A percentile compares a stretch with the other conserved stretches of the same genome.
Evolutionary conservation across 176 grass and related monocot species (phyloP).

Genomic region (Phoenix roebelenii): DNA sequence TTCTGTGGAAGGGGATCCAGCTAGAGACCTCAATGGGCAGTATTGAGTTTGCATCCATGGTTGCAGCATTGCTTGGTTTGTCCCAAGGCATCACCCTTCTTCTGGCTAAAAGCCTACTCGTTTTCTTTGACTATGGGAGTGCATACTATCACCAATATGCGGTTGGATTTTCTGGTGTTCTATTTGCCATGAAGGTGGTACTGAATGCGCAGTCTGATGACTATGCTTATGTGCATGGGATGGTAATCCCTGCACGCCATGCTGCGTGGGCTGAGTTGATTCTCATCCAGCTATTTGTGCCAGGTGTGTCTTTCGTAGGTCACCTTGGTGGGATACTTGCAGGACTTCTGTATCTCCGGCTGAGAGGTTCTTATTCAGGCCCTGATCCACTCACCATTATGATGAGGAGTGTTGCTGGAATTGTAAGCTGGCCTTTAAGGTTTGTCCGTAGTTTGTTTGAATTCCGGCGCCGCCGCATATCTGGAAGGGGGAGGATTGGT

Average conservation of each 20-base stretch:
- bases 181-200: constrained; percentile 89
- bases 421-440: constrained; percentile 68
- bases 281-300: constrained; percentile 85
- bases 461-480: constrained; percentile 7
- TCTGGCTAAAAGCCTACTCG: constrained; percentile 47
- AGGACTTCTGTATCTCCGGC: constrained; percentile 58
- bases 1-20: constrained; percentile 92
- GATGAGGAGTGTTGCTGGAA: constrained; percentile 29
- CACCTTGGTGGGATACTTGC: constrained; percentile 85
- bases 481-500: constrained; percentile 41
- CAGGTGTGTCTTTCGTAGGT: constrained; percentile 60
- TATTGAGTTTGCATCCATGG: constrained; percentile 59
- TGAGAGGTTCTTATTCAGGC: constrained; percentile 37
- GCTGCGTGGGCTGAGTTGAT: constrained; percentile 82
- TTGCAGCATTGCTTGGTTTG: constrained; percentile 48
- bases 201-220: constrained; percentile 54
- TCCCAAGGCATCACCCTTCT: constrained; percentile 74
- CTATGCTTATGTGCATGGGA: constrained; percentile 48
- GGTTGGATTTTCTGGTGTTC: constrained; percentile 84
- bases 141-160: constrained; percentile 54
- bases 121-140: constrained; percentile 30
- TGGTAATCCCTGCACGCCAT: constrained; percentile 70
- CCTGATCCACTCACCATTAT: constrained; percentile 38
- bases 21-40: constrained; percentile 85
- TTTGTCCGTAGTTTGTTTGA: constrained; percentile 32